Conservation (phyloP, 805 yeast genomes). For the Komagataella mondaviorum region DNA sequence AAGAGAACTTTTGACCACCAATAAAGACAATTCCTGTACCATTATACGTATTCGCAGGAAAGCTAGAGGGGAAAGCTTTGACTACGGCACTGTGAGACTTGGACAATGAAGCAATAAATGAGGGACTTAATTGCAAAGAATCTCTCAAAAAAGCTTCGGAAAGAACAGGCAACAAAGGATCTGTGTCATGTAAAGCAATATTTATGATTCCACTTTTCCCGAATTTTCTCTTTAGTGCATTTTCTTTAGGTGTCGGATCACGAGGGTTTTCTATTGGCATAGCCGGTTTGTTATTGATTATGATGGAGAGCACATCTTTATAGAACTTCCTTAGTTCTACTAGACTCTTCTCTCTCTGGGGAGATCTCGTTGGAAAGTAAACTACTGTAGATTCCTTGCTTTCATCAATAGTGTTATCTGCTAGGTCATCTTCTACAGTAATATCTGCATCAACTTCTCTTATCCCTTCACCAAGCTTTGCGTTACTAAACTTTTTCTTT, state of each 20-base stretch:
- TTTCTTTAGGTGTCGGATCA: conserved; percentile 1
- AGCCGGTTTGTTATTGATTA: conserved; percentile 11
- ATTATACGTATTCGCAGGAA: conserved; percentile 25
- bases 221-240: conserved; percentile 10
- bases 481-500: background rate
- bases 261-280: conserved; percentile 9
- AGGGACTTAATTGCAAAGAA: conserved; percentile 31
- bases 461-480: background rate
- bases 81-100: conserved; percentile 34
- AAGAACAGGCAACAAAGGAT: conserved; percentile 20
- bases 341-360: conserved; percentile 5
- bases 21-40: conserved; percentile 57
- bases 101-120: conserved; percentile 29
- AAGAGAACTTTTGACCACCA: conserved; percentile 65
- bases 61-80: conserved; percentile 18
- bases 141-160: conserved; percentile 38
- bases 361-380: background rate
- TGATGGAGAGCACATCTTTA: conserved; percentile 8
- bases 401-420: background rate
- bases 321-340: conserved; percentile 11
- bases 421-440: background rate
- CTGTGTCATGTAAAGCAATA: conserved; percentile 17
- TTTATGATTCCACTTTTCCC: conserved; percentile 15
- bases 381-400: background rate
- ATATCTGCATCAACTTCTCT: background rate